phyloP scores from a whole-genome alignment of 345 rosid species.

The Excoecaria agallocha region DNA sequence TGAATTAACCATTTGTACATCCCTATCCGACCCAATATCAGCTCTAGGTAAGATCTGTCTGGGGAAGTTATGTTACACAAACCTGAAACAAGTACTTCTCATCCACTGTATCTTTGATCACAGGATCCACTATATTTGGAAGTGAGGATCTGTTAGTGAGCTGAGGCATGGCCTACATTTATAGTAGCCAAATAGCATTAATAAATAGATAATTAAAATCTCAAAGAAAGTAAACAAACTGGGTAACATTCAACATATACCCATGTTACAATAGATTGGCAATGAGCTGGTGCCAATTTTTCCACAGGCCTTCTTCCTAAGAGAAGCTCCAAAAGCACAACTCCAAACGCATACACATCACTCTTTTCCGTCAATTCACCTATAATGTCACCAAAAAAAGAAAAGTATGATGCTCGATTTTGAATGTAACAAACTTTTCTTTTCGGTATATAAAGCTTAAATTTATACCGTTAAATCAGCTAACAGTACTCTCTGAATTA shows the following conservation, averaged over 20 bases:
- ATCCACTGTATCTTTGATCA: slow-evolving; percentile 68
- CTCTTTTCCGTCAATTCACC: slow-evolving; percentile 94
- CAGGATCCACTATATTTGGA: slow-evolving; percentile 83
- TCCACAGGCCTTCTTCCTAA: slow-evolving; percentile 84
- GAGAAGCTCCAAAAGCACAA: slow-evolving; percentile 91
- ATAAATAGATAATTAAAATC: neutral
- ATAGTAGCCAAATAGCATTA: slow-evolving; percentile 13
- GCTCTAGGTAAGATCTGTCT: no score
- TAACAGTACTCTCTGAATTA: no score
- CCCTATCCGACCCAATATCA: no score
- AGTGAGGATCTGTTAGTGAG: slow-evolving; percentile 84
- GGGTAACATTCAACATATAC: slow-evolving; percentile 28
- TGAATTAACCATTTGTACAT: no score
- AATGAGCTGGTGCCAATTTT: slow-evolving; percentile 78
- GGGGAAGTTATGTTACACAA: neutral
- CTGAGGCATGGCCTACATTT: slow-evolving; percentile 94
- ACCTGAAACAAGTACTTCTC: slow-evolving; percentile 94
- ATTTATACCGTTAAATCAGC: no score
- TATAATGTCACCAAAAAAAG: slow-evolving; percentile 16
- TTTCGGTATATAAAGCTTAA: no score
- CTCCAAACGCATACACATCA: slow-evolving; percentile 94
- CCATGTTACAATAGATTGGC: slow-evolving; percentile 96
- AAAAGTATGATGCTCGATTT: no score
- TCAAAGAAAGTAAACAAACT: no score
- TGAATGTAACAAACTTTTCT: no score